Evolutionary conservation across 305 asterid species (phyloP), one percentile per base, ranked within the genome.

Genomic region (Fraxinus xanthoxyloides): DNA sequence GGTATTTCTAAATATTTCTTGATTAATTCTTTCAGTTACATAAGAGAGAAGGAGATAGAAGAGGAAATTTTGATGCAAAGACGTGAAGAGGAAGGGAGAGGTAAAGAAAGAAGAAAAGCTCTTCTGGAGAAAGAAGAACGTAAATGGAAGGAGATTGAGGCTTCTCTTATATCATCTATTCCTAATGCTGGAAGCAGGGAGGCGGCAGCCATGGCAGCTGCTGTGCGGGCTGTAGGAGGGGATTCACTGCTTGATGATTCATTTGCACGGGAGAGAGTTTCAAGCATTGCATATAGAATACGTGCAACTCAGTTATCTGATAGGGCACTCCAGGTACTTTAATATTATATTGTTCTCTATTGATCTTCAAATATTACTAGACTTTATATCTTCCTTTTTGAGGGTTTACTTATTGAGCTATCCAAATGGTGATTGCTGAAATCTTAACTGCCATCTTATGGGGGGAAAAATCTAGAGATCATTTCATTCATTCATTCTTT

Each of bases 131-230:
- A 97, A 91, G 99, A 97, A 88, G 99, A 95, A 82, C 97, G 99
- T 30, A 97, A 97, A 85, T 97, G 98, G 98, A 97, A 97, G 90
- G 99, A 97, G 87, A 95, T 95, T 61, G 99, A 97, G 89, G 98
- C 99, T 63, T 90, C 97, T 61, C 97, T 97, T 84, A 91, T 97
- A 87, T 91, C 97, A 73, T 93, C 97, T 30, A 93, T 95, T 86
- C 99, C 99, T 80, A 93, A 97, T 91, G 99, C 97, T 88, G 98
- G 99, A 70, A 93, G 93, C 91, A 91, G 99, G 86, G 99, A 97
- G 89, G 99, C 99, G 75, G 95, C 97, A 32, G 99, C 99, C 79
- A 86, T 97, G 98, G 95, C 99, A 79, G 95, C 97, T 87, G 99
- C 99, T 65, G 98, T 97, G 84, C 99, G 99, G 87, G 99, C 99